phyloP scores from a whole-genome alignment of 75 land plant species.

The Picea sitchensis region DNA sequence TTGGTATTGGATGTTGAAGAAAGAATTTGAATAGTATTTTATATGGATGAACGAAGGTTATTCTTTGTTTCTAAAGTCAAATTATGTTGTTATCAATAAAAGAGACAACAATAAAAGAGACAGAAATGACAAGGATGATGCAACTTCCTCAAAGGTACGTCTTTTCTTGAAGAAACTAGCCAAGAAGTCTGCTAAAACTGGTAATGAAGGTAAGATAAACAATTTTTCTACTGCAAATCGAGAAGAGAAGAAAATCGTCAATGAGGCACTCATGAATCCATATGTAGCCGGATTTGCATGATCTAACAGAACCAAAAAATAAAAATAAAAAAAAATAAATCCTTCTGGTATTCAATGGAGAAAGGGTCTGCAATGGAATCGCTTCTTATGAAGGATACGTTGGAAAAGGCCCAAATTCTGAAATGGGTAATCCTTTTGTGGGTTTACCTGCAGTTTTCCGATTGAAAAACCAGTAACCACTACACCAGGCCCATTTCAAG shows the following conservation, averaged over 20 bases:
- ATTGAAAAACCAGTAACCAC: too few species aligned
- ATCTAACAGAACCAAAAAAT: too few species aligned
- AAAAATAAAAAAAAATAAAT: too few species aligned
- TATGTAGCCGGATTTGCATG: too few species aligned
- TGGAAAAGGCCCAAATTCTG: too few species aligned
- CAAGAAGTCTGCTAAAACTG: constrained; percentile 46
- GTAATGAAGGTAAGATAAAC: constrained; percentile 29
- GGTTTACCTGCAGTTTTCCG: too few species aligned
- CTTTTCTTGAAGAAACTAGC: constrained; percentile 49
- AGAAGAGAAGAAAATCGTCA: constrained; percentile 28
- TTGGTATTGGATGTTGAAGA: constrained; percentile 41
- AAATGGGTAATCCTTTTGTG: too few species aligned
- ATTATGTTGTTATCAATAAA: not conserved
- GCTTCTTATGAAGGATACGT: too few species aligned
- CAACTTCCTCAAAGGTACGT: constrained; percentile 56
- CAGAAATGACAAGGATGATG: constrained; percentile 19
- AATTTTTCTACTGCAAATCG: not conserved
- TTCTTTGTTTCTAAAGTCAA: constrained; percentile 47
- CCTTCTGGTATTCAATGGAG: too few species aligned
- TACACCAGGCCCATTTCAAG: too few species aligned
- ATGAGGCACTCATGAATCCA: constrained; percentile 12
- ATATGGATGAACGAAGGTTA: constrained; percentile 35
- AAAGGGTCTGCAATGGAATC: too few species aligned
- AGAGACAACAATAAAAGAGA: constrained; percentile 3
- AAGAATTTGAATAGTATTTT: constrained; percentile 59